Evolutionary conservation across 2,329 filamentous ascomycete genomes (phyloP).

Genomic region (Harringtonia lauricola): DNA sequence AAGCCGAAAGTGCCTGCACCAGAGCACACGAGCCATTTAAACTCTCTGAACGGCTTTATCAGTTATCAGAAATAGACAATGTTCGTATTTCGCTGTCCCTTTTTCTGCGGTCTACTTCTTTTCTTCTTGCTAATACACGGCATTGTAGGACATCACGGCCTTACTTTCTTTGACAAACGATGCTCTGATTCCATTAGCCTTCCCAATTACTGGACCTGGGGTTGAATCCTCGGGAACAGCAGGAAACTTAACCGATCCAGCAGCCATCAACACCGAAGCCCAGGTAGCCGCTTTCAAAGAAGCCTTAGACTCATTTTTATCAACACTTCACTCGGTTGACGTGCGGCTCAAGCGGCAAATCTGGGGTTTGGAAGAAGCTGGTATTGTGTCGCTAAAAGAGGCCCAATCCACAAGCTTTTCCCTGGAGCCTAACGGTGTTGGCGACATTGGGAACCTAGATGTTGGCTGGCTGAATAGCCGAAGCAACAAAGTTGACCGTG

Average conservation of each 20-base stretch:
- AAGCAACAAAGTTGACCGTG: slow-evolving; percentile 67
- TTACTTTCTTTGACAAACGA: slow-evolving; percentile 39
- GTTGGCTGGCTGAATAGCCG: slow-evolving; percentile 84
- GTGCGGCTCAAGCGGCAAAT: slow-evolving; percentile 66
- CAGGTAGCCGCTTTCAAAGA: slow-evolving; percentile 46
- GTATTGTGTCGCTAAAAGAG: slow-evolving; percentile 49
- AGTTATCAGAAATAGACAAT: slow-evolving; percentile 69
- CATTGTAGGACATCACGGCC: slow-evolving; percentile 29
- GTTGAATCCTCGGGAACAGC: background rate
- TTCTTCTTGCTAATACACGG: slow-evolving; percentile 22
- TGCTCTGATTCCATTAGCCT: slow-evolving; percentile 53
- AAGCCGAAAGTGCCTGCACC: background rate
- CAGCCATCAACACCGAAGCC: slow-evolving; percentile 23
- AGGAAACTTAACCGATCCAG: slow-evolving; percentile 5
- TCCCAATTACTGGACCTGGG: slow-evolving; percentile 16
- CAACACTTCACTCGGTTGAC: slow-evolving; percentile 61
- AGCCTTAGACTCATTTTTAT: slow-evolving; percentile 57
- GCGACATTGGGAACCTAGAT: slow-evolving; percentile 54
- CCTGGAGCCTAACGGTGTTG: slow-evolving; percentile 42
- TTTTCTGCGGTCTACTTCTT: background rate
- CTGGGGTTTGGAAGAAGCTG: slow-evolving; percentile 70
- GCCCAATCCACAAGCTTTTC: slow-evolving; percentile 17
- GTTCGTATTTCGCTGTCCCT: slow-evolving; percentile 31
- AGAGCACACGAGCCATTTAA: slow-evolving; percentile 45
- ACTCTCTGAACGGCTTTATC: slow-evolving; percentile 66